phyloP scores from a whole-genome alignment of 2,329 filamentous ascomycete genomes.

The Xylariaceae sp. region DNA sequence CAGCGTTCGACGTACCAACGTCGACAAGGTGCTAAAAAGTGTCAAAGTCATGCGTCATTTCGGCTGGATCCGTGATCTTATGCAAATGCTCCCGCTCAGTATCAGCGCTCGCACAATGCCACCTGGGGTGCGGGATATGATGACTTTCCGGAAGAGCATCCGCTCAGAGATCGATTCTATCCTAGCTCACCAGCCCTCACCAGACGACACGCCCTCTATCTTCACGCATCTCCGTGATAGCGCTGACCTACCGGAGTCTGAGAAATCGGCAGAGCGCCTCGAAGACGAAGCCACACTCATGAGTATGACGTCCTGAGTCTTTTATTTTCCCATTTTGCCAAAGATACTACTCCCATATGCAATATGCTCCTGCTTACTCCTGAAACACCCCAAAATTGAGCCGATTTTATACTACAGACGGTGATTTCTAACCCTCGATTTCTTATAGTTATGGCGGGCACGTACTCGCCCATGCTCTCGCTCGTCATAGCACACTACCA shows the following conservation, averaged over 20 bases:
- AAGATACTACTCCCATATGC: too few relatives aligned
- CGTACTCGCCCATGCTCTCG: conserved; percentile 31
- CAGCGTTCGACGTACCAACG: conserved; percentile 37
- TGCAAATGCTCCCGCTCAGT: conserved; percentile 6
- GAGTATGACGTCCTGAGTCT: too few relatives aligned
- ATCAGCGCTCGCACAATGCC: conserved; percentile 4
- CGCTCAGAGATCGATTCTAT: conserved; percentile 34
- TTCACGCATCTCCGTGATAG: conserved; percentile 39
- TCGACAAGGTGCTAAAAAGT: conserved; percentile 37
- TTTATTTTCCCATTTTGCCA: too few relatives aligned
- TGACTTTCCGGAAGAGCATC: conserved; percentile 33
- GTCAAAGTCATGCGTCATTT: conserved; percentile 44
- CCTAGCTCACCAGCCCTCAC: not conserved
- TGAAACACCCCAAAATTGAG: too few relatives aligned
- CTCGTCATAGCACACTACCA: conserved; percentile 36
- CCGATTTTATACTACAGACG: too few relatives aligned
- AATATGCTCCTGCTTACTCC: too few relatives aligned
- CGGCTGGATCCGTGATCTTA: conserved; percentile 19
- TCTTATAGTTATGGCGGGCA: conserved; percentile 36
- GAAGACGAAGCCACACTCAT: conserved; percentile 42
- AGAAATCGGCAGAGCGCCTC: conserved; percentile 40
- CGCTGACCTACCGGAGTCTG: conserved; percentile 34
- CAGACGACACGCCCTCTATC: conserved; percentile 35
- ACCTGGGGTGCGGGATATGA: too few relatives aligned
- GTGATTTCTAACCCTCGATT: too few relatives aligned